Evolutionary conservation across 2,329 filamentous ascomycete genomes (phyloP).

Genomic region (Hypoxylon sp.): DNA sequence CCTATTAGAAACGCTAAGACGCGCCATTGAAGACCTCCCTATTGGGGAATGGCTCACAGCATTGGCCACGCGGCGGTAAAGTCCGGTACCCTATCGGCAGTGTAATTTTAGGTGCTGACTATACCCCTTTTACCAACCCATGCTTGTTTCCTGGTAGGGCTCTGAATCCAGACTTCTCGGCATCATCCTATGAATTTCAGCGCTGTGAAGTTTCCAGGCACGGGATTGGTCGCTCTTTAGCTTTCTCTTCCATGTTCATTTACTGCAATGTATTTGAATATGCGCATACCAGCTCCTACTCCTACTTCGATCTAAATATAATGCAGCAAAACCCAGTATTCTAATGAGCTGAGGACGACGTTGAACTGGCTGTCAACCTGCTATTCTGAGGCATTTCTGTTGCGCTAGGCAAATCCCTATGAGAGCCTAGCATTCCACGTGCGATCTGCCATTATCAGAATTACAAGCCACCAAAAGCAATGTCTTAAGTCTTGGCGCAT

Average conservation of each 20-base stretch:
- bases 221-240: conserved; percentile 8
- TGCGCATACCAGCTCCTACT: neutral
- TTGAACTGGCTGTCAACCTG: neutral
- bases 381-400: no score
- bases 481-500: neutral
- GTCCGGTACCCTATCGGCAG: conserved; percentile 24
- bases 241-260: neutral
- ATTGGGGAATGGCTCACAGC: conserved; percentile 26
- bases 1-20: neutral
- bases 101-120: conserved; percentile 28
- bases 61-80: conserved; percentile 15
- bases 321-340: neutral
- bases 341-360: neutral
- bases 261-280: neutral
- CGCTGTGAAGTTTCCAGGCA: neutral
- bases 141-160: conserved; percentile 15
- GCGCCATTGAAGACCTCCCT: conserved; percentile 22
- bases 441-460: neutral
- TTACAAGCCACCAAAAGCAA: neutral
- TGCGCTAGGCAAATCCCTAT: no score
- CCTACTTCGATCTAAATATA: no score
- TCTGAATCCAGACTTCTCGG: conserved; percentile 25
- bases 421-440: neutral
- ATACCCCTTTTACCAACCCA: conserved; percentile 3
- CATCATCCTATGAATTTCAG: conserved; percentile 15